Evolutionary conservation across 192 early-diverging fungal species (phyloP).

Genomic region (Mortierella alpina): DNA sequence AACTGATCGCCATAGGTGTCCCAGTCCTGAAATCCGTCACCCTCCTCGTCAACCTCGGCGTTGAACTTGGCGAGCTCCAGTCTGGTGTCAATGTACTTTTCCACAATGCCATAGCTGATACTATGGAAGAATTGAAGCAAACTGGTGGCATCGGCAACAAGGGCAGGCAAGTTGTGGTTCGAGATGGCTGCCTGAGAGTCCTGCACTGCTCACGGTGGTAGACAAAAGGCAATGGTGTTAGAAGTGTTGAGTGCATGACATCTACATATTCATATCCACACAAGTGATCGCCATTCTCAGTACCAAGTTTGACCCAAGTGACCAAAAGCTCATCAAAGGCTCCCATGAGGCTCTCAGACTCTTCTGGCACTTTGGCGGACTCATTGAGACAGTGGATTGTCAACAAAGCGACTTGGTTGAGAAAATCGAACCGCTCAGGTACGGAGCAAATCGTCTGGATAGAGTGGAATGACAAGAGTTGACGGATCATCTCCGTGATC

Average conservation of each 20-base stretch:
- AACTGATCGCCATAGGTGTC: slow-evolving; percentile 82
- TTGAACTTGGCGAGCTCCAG: slow-evolving; percentile 66
- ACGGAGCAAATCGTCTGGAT: slow-evolving; percentile 60
- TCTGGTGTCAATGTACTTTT: slow-evolving; percentile 70
- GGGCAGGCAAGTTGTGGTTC: slow-evolving; percentile 36
- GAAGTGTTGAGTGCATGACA: not conserved
- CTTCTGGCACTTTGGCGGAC: slow-evolving; percentile 54
- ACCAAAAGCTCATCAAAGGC: slow-evolving; percentile 71
- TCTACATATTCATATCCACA: not conserved
- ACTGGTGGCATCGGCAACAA: slow-evolving; percentile 46
- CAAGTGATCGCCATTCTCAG: slow-evolving; percentile 1
- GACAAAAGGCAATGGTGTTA: not conserved
- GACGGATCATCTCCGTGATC: slow-evolving; percentile 62
- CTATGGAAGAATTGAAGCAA: slow-evolving; percentile 61
- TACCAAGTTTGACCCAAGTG: slow-evolving; percentile 72
- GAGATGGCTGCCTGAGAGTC: slow-evolving; percentile 45
- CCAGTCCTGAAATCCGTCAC: slow-evolving; percentile 71
- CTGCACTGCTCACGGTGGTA: slow-evolving; percentile 10
- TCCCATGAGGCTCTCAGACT: slow-evolving; percentile 65
- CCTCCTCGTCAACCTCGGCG: slow-evolving; percentile 62
- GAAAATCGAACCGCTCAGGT: slow-evolving; percentile 65
- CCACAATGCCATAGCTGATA: slow-evolving; percentile 66
- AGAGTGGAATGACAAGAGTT: slow-evolving; percentile 64
- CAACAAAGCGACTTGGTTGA: slow-evolving; percentile 67
- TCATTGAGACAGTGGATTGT: slow-evolving; percentile 68